Evolutionary conservation across 345 rosid genomes (phyloP).

Genomic region (Dimocarpus longan): DNA sequence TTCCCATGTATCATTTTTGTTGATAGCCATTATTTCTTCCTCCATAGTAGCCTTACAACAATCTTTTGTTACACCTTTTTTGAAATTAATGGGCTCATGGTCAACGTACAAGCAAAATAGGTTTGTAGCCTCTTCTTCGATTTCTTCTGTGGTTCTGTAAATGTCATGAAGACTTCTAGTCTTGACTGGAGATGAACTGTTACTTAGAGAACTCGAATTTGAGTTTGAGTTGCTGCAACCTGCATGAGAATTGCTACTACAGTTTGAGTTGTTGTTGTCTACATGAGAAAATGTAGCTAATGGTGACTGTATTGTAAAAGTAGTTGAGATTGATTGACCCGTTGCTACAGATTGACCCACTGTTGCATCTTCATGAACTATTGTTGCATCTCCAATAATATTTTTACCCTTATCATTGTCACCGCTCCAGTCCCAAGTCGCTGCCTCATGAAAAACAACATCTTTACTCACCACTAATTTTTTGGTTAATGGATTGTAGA

Average conservation of each 20-base stretch:
- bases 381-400: too few relatives aligned
- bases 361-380: not conserved
- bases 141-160: not conserved
- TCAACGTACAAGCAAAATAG: not conserved
- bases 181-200: not conserved
- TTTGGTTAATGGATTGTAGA: not conserved
- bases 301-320: not conserved
- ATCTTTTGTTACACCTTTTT: not conserved
- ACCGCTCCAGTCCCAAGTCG: not conserved
- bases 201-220: not conserved
- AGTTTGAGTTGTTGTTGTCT: not conserved
- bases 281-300: not conserved
- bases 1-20: not conserved
- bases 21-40: not conserved
- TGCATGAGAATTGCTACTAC: not conserved
- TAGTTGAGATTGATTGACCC: too few relatives aligned
- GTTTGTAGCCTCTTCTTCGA: not conserved
- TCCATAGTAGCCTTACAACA: not conserved
- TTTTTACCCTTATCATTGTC: not conserved
- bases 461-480: not conserved
- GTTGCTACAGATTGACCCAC: not conserved
- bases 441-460: not conserved
- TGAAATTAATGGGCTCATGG: not conserved
- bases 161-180: not conserved
- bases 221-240: too few relatives aligned